Base-by-base conservation (phyloP, 495 filamentous ascomycete genomes). In the Platismatia glauca region DNA sequence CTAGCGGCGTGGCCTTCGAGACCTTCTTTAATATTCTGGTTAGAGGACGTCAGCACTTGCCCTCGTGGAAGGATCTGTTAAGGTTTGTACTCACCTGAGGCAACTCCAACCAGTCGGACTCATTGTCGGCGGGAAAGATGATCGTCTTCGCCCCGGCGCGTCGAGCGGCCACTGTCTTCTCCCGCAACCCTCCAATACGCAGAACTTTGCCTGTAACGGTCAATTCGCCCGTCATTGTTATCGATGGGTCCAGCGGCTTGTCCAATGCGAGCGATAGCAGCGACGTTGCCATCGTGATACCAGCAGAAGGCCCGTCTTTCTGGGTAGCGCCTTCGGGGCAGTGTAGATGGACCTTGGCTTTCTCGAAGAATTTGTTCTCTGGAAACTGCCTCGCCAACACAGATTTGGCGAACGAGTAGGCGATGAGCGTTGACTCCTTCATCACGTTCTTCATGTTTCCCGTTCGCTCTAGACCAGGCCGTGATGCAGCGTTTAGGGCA, bases 211-310 rank as follows among this genome's bases (percentile, higher is more conserved):
- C 95, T 27, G 95, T 99, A 57, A 99, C 89, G 0, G 95, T 99
- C 67, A 99, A 76, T 76, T 99, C 95, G 66, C 95, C 95, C 27
- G 95, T 99, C 95, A 99, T 99, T 56, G 95, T 93, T 70, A 97
- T 86, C 33, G 89, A 90, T 4, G 90, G 88, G 70, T 93, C 83
- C 44, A 99, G 77, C 33, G 85, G 80, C 63, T 82, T 79, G 61
- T 95, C 84, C 64, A 97, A 71, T 31, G 89, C 92, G 70, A 97
- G 77, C 53, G 86, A 90, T 41, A 99, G 76, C 66, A 99, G 74
- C 65, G 89, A 89, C 38, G 90, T 96, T 48, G 95, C 90, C 94
- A 99, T 97, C 29, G 95, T 97, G 67, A 97, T 88, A 70, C 95
- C 95, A 48, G 95, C 95, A 65, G 88, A 93, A 16, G 95, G 95